Evolutionary conservation across 345 rosid species (phyloP), one percentile per base, ranked within the genome.

Genomic region (Brassica juncea): DNA sequence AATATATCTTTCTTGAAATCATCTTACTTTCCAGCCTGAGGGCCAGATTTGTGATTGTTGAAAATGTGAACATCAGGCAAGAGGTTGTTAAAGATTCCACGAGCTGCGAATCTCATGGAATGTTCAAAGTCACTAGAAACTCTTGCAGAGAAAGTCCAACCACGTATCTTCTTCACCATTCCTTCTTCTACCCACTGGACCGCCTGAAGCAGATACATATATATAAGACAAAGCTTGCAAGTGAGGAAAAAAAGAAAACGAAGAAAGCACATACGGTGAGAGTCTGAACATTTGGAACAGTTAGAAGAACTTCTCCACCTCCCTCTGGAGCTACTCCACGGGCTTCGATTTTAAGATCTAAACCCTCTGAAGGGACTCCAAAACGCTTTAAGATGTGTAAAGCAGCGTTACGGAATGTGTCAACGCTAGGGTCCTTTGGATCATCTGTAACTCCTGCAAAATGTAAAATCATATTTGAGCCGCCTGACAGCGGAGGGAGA

Each of bases 101-200:
- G 97, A 68, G 98, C 97, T 15, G 97, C 86, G 57, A 83, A 85
- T 68, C 95, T 82, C 95, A 92, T 88, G 12, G 88, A 81, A 79
- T 87, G 86, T 82, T 94, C 99, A 83, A 88, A 88, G 80, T 89
- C 92, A 64, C 80, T 16, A 64, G 90, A 80, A 7, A 93, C 99
- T 84, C 83, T 89, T 74, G 92, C 67, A 27, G 98, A 93, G 84
- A 89, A 96, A 71, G 94, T 87, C 23, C 60, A 69, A 66, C 98
- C 97, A 83, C 99, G 90, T 77, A 96, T 93, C 86, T 87, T 90
- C 85, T 88, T 93, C 32, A 90, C 93, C 97, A 90, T 90, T 71
- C 98, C 98, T 83, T 92, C 97, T 52, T 96, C 94, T 12, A 83
- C 74, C 98, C 97, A 93, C 16, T 77, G 72, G 52, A 89, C 87